Base-by-base conservation (phyloP, 805 yeast species). In the Metschnikowia shivogae region DNA sequence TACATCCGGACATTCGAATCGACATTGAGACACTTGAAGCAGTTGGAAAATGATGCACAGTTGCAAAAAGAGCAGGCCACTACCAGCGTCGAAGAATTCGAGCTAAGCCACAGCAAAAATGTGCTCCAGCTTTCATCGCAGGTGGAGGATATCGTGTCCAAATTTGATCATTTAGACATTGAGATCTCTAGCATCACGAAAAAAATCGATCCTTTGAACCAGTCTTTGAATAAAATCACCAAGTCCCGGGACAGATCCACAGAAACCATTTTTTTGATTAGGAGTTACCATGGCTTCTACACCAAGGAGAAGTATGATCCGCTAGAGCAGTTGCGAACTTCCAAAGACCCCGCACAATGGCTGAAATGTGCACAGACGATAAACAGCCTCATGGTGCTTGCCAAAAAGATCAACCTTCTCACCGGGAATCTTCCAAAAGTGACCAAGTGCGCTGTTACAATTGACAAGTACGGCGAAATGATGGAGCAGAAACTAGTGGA, bases 1-100 rank as follows among this genome's bases (percentile, higher is more conserved):
- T 93, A 87, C 60, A 92, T 92, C 38, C 78, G 97, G 54, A 88
- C 96, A 0, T 90, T 93, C 62, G 97, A 92, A 60, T 81, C 90
- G 1, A 87, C 93, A 2, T 68, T 89, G 36, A 74, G 81, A 37
- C 92, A 88, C 57, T 68, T 92, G 52, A 78, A 80, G 55, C 72
- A 72, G 40, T 65, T 93, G 35, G 74, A 74, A 37, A 76, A 73
- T 1, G 84, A 84, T 36, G 78, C 89, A 3, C 60, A 65, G 4
- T 60, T 63, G 12, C 74, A 73, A 43, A 82, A 80, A 50, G 65
- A 65, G 4, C 64, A 66, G n/a, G 70, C 82, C 19, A 84, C 77
- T 39, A 67, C 65, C 14, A 81, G 79, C 14, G 88, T 84, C 1
- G 74, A 77, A 3, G 69, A 73, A 19, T 77, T 74, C 49, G 93